A percentile compares a stretch with the other conserved stretches of the same genome.
Evolutionary conservation across 1,284 basidiomycete genomes (phyloP).

Genomic region (Ceratobasidium sp.): DNA sequence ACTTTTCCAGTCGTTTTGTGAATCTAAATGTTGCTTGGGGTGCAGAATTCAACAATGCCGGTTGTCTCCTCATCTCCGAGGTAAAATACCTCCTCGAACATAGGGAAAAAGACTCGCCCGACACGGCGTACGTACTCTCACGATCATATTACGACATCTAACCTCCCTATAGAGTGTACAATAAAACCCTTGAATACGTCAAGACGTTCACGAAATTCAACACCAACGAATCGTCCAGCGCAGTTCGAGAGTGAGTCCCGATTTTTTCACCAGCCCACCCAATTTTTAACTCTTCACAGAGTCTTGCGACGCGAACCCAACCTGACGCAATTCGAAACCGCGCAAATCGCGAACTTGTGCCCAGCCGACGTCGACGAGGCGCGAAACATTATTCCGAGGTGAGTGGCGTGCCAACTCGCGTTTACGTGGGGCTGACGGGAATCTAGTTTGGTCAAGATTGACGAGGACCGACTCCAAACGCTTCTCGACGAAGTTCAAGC

Average conservation of each 20-base stretch:
- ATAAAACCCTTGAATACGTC: constrained; percentile 91
- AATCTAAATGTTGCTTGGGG: neutral
- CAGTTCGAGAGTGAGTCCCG: constrained; percentile 80
- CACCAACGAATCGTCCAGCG: constrained; percentile 82
- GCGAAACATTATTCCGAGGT: constrained; percentile 90
- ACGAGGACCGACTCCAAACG: constrained; percentile 82
- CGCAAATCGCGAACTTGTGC: constrained; percentile 89
- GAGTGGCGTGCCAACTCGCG: constrained; percentile 38
- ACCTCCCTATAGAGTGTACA: constrained; percentile 72
- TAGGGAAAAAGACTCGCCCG: constrained; percentile 74
- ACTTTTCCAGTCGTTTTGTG: neutral
- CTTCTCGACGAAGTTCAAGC: constrained; percentile 87
- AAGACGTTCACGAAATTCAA: constrained; percentile 90
- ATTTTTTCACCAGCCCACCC: neutral
- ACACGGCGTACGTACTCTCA: constrained; percentile 68
- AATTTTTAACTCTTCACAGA: constrained; percentile 49
- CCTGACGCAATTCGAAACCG: constrained; percentile 88
- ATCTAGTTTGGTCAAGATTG: constrained; percentile 78
- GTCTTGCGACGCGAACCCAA: constrained; percentile 75
- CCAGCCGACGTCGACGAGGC: constrained; percentile 89
- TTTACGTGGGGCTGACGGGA: neutral
- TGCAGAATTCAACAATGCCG: constrained; percentile 87
- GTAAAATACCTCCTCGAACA: constrained; percentile 89
- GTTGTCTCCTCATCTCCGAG: constrained; percentile 89
- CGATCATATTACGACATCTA: neutral